Conservation (phyloP, 345 rosid genomes). For the Euphorbia pulcherrima region DNA sequence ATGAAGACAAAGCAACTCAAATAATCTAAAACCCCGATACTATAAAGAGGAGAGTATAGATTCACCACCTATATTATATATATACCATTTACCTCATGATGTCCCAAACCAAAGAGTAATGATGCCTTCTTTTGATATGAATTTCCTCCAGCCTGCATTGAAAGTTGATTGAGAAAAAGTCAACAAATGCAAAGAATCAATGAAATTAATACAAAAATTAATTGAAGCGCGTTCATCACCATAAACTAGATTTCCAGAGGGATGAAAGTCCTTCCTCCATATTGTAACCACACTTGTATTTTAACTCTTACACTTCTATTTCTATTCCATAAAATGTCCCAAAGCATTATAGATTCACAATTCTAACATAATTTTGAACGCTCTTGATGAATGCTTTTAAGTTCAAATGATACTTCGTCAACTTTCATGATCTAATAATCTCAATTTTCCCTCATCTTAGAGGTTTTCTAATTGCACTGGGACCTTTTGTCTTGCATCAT, state of each 20-base stretch:
- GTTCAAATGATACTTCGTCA: not conserved
- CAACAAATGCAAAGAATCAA: constrained; percentile 1
- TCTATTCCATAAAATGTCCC: not conserved
- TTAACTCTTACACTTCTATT: not conserved
- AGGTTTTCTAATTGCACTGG: not conserved
- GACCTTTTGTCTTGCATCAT: not conserved
- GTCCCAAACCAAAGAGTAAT: constrained; percentile 68
- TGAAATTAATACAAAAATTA: constrained; percentile 3
- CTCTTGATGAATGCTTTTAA: constrained; percentile 1
- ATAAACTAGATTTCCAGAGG: not conserved
- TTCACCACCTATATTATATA: not conserved
- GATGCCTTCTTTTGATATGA: constrained; percentile 96
- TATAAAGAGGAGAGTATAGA: not conserved
- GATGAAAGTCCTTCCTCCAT: not conserved
- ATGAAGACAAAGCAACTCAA: not conserved
- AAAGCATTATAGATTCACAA: not conserved
- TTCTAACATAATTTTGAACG: not conserved
- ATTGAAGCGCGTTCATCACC: not conserved
- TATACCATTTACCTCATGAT: constrained; percentile 64
- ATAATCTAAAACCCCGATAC: not conserved
- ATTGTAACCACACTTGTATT: not conserved
- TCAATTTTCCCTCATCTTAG: not conserved
- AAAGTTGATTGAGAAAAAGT: constrained; percentile 13
- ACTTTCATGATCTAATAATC: not conserved
- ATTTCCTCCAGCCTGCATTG: constrained; percentile 87